Base-by-base conservation (phyloP, 1,139 yeast species). In the Blastobotrys niveus region DNA sequence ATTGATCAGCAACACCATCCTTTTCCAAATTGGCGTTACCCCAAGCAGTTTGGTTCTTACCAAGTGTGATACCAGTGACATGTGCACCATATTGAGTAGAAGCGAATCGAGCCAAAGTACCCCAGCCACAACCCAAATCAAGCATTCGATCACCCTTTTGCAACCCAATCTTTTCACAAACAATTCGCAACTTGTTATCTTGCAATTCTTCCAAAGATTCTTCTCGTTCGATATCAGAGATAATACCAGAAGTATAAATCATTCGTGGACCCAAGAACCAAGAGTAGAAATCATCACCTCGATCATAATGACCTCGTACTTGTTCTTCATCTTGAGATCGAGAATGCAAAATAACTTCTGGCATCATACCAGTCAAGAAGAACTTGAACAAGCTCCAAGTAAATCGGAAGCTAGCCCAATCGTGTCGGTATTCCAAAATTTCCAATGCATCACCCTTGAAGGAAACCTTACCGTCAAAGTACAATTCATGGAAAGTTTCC, bases 111-210 rank as follows among this genome's bases (percentile, higher is more conserved):
- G 95, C 87, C 65, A 89, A 75, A 47, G 96, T 84, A 63, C 96
- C 96, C 96, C 96, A 87, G 54, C 96, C 96, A 69, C 96, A 87
- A 49, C 96, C 96, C 52, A 87, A 71, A 63, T 87, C 96, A 54
- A 87, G 77, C 62, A 86, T 73, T 45, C 70, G 70, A 53, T 87
- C 96, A 54, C 85, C 93, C 57, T 77, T 61, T 60, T 79, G 63
- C 59, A 87, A 73, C 52, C 76, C 85, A 54, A 86, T 81, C 71
- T 88, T 87, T 66, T 85, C 95, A 62, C 95, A 89, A 47, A 87
- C 95, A 59, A 82, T 70, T 59, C 83, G 82, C 64, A 87, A 74
- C 71, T 88, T 87, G 74, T 87, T 87, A 68, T 87, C 96, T 71
- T 88, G 96, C 60, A 88, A 64, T 68, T 86, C 77, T 68, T 87